Evolutionary conservation across 2,329 filamentous ascomycete genomes (phyloP), one percentile per base, ranked within the genome.

Genomic region (Alternaria ventricosa): DNA sequence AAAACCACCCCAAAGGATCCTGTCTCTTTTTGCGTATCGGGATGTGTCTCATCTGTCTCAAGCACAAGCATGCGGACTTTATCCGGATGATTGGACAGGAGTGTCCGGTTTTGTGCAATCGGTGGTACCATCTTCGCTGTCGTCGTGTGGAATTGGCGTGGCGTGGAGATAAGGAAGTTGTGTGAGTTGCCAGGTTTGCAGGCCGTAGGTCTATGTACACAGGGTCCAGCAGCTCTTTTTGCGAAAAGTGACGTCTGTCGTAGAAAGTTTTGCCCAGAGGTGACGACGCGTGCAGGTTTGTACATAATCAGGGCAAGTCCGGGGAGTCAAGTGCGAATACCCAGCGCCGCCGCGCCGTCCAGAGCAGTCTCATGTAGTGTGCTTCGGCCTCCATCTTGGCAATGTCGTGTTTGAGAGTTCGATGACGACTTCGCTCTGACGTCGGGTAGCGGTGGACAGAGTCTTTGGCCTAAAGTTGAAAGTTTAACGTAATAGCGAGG

Each of bases 31-130:
- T 84, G 73, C 1, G 85, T 87, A 8, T 87, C 81, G 12, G 84
- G 83, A 65, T 88, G 84, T 25, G 86, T 82, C 58, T 83, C 80
- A 68, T 89, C 87, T 0, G 87, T 89, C 74, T 89, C 87, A 8
- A 89, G 82, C 61, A 89, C 86, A 57, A 89, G 78, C 73, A 84
- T 82, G 65, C 81, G 81, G 44, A 83, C 75, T 46, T 75, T 79
- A 11, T 78, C 73, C 1, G 71, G 64, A 27, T 75, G 75, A 46
- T 71, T 55, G 18, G 72, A 75, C 10, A 66, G 46, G 2, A 75
- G 65, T 18, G 56, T 63, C n/a, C 56, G 56, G 11, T 64, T 67
- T n/a, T 69, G 63, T 23, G 73, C 69, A 55, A 67, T 68, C 13
- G 69, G 69, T 18, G 73, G 70, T 46, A 63, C 70, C 74, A 76